These are phyloP conservation scores for Naganishia sp. DNA, from an alignment of 1,284 basidiomycete genomes.

Conservation along the genomic window DNA sequence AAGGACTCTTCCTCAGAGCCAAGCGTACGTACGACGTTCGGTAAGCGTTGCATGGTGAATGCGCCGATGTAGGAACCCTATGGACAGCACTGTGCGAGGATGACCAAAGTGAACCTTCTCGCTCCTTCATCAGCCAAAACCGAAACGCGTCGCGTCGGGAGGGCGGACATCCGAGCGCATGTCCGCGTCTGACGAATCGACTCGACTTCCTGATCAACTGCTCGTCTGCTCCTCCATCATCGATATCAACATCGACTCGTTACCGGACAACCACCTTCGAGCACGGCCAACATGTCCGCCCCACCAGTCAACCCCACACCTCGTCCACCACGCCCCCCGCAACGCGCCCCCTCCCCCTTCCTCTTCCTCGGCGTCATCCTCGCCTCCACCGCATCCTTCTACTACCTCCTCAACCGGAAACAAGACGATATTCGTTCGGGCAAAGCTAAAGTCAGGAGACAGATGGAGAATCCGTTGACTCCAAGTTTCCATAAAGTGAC, in stretches of 20 bases:
- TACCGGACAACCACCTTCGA: no score
- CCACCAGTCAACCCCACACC: conserved; percentile 13
- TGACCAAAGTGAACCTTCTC: conserved; percentile 19
- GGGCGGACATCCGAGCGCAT: neutral
- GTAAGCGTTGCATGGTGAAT: conserved; percentile 20
- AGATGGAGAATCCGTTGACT: conserved; percentile 25
- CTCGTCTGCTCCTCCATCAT: conserved; percentile 3
- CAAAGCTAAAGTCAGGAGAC: conserved; percentile 7
- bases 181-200: conserved; percentile 6
- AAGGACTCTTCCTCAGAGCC: no score
- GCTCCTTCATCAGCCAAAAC: conserved; percentile 26
- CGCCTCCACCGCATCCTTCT: conserved; percentile 21
- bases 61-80: neutral
- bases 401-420: conserved; percentile 24
- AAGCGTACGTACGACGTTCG: conserved; percentile 16
- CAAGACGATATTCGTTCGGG: conserved; percentile 15
- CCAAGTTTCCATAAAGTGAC: conserved; percentile 10
- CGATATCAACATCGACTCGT: neutral
- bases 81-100: neutral
- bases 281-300: neutral
- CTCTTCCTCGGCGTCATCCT: conserved; percentile 16
- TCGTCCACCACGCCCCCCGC: conserved; percentile 3
- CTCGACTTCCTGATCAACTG: neutral
- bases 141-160: conserved; percentile 21
- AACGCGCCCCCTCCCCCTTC: conserved; percentile 9